Conservation (phyloP, 257 asterid genomes). For the Vinca minor region DNA sequence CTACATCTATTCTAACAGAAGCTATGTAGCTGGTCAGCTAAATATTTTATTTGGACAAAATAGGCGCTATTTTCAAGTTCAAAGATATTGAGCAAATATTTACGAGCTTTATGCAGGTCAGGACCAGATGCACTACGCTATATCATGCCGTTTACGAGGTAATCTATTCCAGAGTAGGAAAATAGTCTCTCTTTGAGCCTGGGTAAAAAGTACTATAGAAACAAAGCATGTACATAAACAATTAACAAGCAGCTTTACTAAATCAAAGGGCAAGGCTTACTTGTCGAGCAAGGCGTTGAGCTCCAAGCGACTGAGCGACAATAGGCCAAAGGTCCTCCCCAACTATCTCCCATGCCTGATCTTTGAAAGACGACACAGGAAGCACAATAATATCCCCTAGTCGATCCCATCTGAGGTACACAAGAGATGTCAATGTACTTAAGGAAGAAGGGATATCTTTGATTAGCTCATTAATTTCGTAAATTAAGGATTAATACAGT, state of each 20-base stretch:
- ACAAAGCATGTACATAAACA: neutral
- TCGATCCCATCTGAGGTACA: conserved; percentile 77
- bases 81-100: neutral
- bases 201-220: neutral
- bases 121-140: neutral
- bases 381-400: conserved; percentile 82
- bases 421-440: neutral
- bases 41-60: neutral
- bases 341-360: conserved; percentile 61
- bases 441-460: neutral
- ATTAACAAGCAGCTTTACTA: neutral
- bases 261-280: conserved; percentile 30
- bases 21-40: neutral
- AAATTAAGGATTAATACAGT: neutral
- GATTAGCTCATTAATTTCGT: neutral
- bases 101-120: neutral
- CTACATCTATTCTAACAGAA: conserved; percentile 1
- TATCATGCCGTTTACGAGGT: neutral
- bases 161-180: neutral
- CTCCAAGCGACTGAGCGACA: conserved; percentile 69
- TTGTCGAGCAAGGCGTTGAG: conserved; percentile 83
- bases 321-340: conserved; percentile 74
- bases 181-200: neutral
- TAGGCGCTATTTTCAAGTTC: neutral
- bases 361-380: conserved; percentile 66